Conservation (phyloP, 2,329 filamentous ascomycete genomes). For the Hirsutella rhossiliensis region DNA sequence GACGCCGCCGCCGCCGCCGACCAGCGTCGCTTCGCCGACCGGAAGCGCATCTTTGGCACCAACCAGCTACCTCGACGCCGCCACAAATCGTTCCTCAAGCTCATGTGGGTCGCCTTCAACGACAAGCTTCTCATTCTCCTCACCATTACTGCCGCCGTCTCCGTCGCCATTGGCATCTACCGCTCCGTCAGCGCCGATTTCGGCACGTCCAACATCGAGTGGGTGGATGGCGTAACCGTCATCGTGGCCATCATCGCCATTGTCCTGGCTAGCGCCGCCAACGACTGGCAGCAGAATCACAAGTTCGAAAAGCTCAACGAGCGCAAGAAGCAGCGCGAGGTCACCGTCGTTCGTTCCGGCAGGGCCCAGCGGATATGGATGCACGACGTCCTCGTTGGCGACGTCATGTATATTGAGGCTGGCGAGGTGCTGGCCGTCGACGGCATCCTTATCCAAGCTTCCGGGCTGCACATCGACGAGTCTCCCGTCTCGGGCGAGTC, state of each 20-base stretch:
- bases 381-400: conserved; percentile 60
- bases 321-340: conserved; percentile 63
- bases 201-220: conserved; percentile 49
- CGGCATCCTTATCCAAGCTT: conserved; percentile 49
- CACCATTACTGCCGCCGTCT: conserved; percentile 60
- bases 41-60: conserved; percentile 56
- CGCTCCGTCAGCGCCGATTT: conserved; percentile 49
- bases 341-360: conserved; percentile 68
- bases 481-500: conserved; percentile 69
- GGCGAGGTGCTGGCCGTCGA: conserved; percentile 62
- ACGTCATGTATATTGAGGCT: conserved; percentile 60
- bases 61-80: conserved; percentile 48
- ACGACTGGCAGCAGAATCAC: conserved; percentile 73
- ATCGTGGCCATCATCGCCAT: conserved; percentile 67
- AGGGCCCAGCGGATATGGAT: conserved; percentile 57
- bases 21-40: conserved; percentile 32
- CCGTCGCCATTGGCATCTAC: conserved; percentile 62
- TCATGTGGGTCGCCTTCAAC: conserved; percentile 69
- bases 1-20: too few relatives aligned
- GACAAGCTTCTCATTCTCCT: conserved; percentile 68
- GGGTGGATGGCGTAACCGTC: conserved; percentile 74
- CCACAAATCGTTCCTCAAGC: conserved; percentile 54
- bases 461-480: conserved; percentile 52
- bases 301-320: conserved; percentile 72
- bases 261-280: conserved; percentile 63